Conservation (phyloP, 2,329 filamentous ascomycete species). For the Neocatenulostroma microsporum region DNA sequence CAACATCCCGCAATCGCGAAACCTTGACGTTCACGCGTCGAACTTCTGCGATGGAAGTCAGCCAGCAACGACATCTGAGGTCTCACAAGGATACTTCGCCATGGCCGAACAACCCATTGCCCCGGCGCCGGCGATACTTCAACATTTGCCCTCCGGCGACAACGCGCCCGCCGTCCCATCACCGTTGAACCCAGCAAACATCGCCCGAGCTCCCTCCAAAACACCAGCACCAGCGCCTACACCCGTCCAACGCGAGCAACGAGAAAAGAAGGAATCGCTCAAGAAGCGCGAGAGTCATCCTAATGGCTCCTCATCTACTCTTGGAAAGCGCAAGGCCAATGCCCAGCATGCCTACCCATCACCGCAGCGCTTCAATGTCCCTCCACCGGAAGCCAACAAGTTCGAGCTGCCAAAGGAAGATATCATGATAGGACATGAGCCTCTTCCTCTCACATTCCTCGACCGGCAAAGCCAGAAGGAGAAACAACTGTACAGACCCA, state of each 20-base stretch:
- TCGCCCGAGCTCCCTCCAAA: constrained; percentile 20
- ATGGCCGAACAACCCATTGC: no score
- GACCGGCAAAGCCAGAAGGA: no score
- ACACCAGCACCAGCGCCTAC: constrained; percentile 34
- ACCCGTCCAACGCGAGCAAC: constrained; percentile 41
- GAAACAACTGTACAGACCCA: constrained; percentile 40
- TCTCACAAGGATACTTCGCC: no score
- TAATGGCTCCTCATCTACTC: constrained; percentile 27
- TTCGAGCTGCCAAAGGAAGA: constrained; percentile 44
- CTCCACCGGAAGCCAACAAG: constrained; percentile 40
- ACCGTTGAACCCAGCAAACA: constrained; percentile 61
- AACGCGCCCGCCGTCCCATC: constrained; percentile 65
- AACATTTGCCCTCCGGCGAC: no score
- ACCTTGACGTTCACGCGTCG: no score
- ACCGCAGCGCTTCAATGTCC: constrained; percentile 45
- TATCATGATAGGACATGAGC: constrained; percentile 41
- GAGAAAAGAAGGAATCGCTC: constrained; percentile 44
- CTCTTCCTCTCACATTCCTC: constrained; percentile 35
- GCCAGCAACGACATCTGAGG: no score
- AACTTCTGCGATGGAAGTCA: no score
- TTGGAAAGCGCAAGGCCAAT: constrained; percentile 32
- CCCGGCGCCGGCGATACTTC: no score
- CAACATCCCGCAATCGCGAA: no score
- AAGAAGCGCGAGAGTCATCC: constrained; percentile 46
- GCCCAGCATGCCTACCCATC: constrained; percentile 32